Evolutionary conservation across 768 basidiomycete genomes (phyloP).

Genomic region (Tricholoma terreum): DNA sequence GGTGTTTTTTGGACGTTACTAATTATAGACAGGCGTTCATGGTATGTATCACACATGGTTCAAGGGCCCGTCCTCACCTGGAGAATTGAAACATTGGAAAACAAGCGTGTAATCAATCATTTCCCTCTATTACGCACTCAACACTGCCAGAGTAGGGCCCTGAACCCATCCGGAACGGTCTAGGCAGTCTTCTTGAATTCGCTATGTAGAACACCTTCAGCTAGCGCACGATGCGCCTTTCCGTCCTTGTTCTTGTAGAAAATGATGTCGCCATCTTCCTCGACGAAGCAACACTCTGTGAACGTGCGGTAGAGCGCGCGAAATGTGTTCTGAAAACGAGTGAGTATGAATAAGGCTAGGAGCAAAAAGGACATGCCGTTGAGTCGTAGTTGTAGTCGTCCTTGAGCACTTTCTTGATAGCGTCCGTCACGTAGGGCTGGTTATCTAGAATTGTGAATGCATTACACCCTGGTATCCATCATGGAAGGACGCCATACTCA

Average conservation of each 20-base stretch:
- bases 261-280: constrained; percentile 59
- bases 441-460: constrained; percentile 39
- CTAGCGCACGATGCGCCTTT: constrained; percentile 33
- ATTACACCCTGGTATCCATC: neutral
- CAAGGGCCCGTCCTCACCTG: too few species aligned
- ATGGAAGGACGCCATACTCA: constrained; percentile 14
- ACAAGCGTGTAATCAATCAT: too few species aligned
- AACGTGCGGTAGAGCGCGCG: constrained; percentile 59
- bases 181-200: constrained; percentile 12
- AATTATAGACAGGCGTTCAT: too few species aligned
- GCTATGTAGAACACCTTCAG: constrained; percentile 15
- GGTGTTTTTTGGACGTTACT: too few species aligned
- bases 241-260: constrained; percentile 60
- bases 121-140: too few species aligned
- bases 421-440: constrained; percentile 53
- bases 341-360: neutral
- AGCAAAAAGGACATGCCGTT: constrained; percentile 36
- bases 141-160: too few species aligned
- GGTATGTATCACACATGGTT: too few species aligned
- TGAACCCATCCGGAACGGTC: too few species aligned
- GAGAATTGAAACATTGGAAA: too few species aligned
- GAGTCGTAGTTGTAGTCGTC: constrained; percentile 63
- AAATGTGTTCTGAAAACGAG: constrained; percentile 44
- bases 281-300: constrained; percentile 59
- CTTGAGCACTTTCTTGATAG: constrained; percentile 49